These are phyloP conservation scores for Sindora glabra DNA, from an alignment of 306 rosid species.

Conservation along the genomic window DNA sequence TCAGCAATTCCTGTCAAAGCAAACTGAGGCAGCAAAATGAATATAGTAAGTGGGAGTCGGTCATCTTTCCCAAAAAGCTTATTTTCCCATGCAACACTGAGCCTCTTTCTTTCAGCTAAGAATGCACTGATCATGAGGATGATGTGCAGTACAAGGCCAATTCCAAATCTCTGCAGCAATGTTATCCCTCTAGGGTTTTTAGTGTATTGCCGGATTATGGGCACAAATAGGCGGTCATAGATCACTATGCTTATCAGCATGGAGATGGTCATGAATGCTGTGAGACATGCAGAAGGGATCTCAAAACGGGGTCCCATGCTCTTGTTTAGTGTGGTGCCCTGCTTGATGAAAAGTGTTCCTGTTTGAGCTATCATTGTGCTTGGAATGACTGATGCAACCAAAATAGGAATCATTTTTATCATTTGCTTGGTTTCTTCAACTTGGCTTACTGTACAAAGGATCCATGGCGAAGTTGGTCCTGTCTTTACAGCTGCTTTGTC, in stretches of 20 bases:
- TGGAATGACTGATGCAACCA: slow-evolving; percentile 45
- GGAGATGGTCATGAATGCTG: slow-evolving; percentile 48
- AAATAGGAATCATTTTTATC: slow-evolving; percentile 60
- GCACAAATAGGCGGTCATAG: slow-evolving; percentile 56
- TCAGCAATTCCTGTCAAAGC: slow-evolving; percentile 64
- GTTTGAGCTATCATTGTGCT: neutral
- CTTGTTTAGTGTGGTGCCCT: slow-evolving; percentile 58
- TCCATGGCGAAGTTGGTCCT: slow-evolving; percentile 41
- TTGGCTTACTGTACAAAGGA: slow-evolving; percentile 66
- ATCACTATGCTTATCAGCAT: slow-evolving; percentile 49
- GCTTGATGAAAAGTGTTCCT: slow-evolving; percentile 41
- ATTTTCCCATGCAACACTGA: slow-evolving; percentile 36
- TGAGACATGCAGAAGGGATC: slow-evolving; percentile 55
- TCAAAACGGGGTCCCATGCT: slow-evolving; percentile 53
- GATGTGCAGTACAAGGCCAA: slow-evolving; percentile 50
- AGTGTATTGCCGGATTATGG: slow-evolving; percentile 37
- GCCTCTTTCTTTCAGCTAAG: slow-evolving; percentile 48
- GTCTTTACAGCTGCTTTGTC: slow-evolving; percentile 59
- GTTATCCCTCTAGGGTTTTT: slow-evolving; percentile 83
- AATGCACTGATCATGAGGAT: slow-evolving; percentile 39
- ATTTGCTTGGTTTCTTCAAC: slow-evolving; percentile 91
- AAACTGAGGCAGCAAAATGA: slow-evolving; percentile 73
- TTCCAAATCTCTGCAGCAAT: slow-evolving; percentile 66
- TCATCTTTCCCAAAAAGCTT: slow-evolving; percentile 16
- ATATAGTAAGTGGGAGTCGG: slow-evolving; percentile 54